Evolutionary conservation across 2,329 filamentous ascomycete genomes (phyloP).

Genomic region (Alternaria sp.): DNA sequence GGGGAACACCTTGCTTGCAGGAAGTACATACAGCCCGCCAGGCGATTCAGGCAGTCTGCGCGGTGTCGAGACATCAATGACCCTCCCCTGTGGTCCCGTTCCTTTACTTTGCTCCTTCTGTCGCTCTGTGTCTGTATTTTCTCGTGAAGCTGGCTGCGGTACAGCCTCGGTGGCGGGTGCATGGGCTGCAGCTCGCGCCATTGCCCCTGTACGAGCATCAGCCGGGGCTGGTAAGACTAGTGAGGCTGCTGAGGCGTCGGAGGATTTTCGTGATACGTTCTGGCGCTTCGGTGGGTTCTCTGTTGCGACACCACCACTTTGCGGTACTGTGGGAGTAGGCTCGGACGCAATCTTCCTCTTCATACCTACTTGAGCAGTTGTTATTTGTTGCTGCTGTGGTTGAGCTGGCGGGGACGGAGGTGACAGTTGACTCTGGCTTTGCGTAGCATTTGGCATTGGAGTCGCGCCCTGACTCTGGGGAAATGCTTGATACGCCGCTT

Average conservation of each 20-base stretch:
- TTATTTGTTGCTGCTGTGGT: slow-evolving; percentile 31
- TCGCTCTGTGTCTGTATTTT: slow-evolving; percentile 30
- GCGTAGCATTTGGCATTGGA: slow-evolving; percentile 23
- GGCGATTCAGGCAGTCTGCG: slow-evolving; percentile 42
- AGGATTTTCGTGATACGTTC: slow-evolving; percentile 46
- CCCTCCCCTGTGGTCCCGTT: slow-evolving; percentile 45
- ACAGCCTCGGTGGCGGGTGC: slow-evolving; percentile 26
- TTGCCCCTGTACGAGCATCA: slow-evolving; percentile 33
- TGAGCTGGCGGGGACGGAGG: slow-evolving; percentile 29
- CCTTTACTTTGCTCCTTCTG: slow-evolving; percentile 43
- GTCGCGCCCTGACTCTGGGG: slow-evolving; percentile 26
- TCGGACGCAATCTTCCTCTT: slow-evolving; percentile 52
- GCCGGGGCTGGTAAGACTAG: slow-evolving; percentile 29
- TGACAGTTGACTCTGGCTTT: slow-evolving; percentile 39
- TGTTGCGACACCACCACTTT: slow-evolving; percentile 24
- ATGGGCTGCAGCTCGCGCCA: slow-evolving; percentile 28
- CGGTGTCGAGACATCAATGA: slow-evolving; percentile 47
- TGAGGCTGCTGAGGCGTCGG: slow-evolving; percentile 40
- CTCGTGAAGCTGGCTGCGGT: slow-evolving; percentile 20
- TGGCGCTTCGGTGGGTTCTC: slow-evolving; percentile 45
- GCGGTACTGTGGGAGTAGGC: slow-evolving; percentile 38
- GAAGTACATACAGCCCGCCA: slow-evolving; percentile 59
- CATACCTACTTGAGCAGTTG: slow-evolving; percentile 41
- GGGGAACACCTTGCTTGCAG: slow-evolving; percentile 74
- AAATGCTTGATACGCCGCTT: slow-evolving; percentile 34